phyloP scores from a whole-genome alignment of 176 grass and related monocot genomes.

The Pharus latifolius region DNA sequence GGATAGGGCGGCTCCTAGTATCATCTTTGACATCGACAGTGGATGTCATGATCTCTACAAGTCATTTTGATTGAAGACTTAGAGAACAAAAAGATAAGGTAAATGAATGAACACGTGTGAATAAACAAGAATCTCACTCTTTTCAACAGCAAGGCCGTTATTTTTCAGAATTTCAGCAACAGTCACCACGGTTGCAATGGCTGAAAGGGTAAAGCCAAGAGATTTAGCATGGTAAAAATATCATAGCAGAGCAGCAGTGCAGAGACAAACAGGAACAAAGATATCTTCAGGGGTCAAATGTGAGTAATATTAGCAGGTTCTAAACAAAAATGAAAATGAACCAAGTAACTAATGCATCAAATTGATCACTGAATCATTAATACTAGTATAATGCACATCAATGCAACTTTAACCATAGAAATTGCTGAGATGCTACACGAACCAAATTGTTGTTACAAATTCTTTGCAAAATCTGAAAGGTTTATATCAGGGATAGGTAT shows the following conservation, averaged over 20 bases:
- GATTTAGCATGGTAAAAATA: not conserved
- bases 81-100: not conserved
- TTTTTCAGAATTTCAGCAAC: slow-evolving; percentile 92
- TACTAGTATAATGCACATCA: not conserved
- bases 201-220: slow-evolving; percentile 36
- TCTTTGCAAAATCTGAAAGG: too few species aligned
- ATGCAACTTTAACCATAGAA: not conserved
- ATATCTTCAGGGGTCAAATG: too few species aligned
- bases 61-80: not conserved
- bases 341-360: not conserved
- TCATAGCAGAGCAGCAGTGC: not conserved
- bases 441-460: too few species aligned
- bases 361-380: not conserved
- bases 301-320: too few species aligned
- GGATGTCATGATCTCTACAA: slow-evolving; percentile 72
- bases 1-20: slow-evolving; percentile 50
- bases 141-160: slow-evolving; percentile 80
- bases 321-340: not conserved
- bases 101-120: not conserved
- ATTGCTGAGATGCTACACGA: not conserved
- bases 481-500: too few species aligned
- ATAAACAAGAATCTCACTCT: slow-evolving; percentile 50
- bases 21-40: slow-evolving; percentile 88
- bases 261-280: too few species aligned
- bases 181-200: slow-evolving; percentile 82